phyloP scores from a whole-genome alignment of 768 basidiomycete genomes.

The Pleurotus djamor region DNA sequence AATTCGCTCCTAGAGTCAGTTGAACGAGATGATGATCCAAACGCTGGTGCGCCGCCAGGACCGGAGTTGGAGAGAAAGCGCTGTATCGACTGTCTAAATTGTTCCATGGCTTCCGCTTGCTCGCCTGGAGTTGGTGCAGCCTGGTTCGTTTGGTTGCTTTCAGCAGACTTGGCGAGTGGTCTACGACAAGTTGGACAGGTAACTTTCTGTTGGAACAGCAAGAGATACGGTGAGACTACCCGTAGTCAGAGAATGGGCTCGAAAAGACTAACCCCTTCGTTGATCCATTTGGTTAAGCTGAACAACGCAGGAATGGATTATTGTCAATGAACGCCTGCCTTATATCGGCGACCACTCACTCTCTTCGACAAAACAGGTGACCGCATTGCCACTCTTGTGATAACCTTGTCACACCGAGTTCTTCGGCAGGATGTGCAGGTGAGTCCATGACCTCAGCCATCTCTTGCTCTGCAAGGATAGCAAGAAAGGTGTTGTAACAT shows the following conservation, averaged over 20 bases:
- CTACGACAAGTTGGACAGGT: constrained; percentile 69
- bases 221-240: background rate
- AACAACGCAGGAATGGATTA: background rate
- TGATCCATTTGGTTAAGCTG: constrained; percentile 67
- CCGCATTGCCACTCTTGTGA: constrained; percentile 49
- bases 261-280: constrained; percentile 44
- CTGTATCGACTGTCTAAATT: background rate
- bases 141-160: background rate
- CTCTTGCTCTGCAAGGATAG: constrained; percentile 74
- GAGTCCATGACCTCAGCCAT: constrained; percentile 74
- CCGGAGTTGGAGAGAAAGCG: background rate
- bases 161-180: constrained; percentile 25
- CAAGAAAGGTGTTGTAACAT: constrained; percentile 68
- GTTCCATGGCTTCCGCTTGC: background rate
- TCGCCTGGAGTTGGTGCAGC: background rate
- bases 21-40: background rate
- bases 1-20: constrained; percentile 30
- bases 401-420: constrained; percentile 68
- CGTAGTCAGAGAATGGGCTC: background rate
- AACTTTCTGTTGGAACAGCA: constrained; percentile 37
- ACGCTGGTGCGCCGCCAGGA: background rate
- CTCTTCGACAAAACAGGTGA: constrained; percentile 80
- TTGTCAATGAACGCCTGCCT: constrained; percentile 10
- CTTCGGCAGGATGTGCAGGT: constrained; percentile 68
- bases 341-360: constrained; percentile 44